Conservation (phyloP, 208 protist species). For the Sergeia podlipaevii region DNA sequence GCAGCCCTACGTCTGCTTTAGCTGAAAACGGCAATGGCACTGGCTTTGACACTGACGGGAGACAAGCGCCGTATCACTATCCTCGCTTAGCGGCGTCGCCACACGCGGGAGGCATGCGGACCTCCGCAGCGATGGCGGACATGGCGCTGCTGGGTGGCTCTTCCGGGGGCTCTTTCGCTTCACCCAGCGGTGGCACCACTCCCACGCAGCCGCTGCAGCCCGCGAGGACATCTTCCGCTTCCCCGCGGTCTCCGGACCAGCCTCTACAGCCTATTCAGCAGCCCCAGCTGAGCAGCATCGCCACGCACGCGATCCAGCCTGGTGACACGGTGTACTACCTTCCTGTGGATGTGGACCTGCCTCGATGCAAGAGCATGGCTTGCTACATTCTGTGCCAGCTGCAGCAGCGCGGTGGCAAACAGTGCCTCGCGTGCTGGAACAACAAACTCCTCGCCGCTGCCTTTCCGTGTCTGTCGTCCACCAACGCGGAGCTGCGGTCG, state of each 20-base stretch:
- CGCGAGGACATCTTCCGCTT: background rate
- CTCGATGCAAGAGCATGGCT: slow-evolving; percentile 84
- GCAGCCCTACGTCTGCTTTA: too few relatives aligned
- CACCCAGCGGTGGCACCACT: background rate
- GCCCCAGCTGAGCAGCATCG: slow-evolving; percentile 17
- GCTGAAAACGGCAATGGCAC: too few relatives aligned
- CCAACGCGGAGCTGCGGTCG: slow-evolving; percentile 71
- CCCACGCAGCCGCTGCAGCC: slow-evolving; percentile 3
- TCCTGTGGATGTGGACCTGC: slow-evolving; percentile 57
- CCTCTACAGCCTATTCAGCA: slow-evolving; percentile 12
- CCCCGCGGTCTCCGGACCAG: slow-evolving; percentile 1
- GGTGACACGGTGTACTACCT: slow-evolving; percentile 58
- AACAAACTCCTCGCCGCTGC: slow-evolving; percentile 73
- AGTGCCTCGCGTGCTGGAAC: slow-evolving; percentile 81
- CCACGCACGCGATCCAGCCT: slow-evolving; percentile 49
- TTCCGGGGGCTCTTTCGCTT: too few relatives aligned
- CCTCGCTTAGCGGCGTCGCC: too few relatives aligned
- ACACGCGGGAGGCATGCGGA: too few relatives aligned
- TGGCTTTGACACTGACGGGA: too few relatives aligned
- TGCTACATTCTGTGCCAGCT: slow-evolving; percentile 93
- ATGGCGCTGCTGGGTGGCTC: too few relatives aligned
- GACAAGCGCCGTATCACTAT: too few relatives aligned
- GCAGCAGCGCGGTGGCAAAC: slow-evolving; percentile 49
- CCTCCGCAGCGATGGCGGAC: too few relatives aligned
- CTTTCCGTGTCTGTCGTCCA: slow-evolving; percentile 55